A percentile compares a stretch with the other conserved stretches of the same genome.
Conservation (phyloP, 257 asterid genomes). For the Solanum stenotomum region DNA sequence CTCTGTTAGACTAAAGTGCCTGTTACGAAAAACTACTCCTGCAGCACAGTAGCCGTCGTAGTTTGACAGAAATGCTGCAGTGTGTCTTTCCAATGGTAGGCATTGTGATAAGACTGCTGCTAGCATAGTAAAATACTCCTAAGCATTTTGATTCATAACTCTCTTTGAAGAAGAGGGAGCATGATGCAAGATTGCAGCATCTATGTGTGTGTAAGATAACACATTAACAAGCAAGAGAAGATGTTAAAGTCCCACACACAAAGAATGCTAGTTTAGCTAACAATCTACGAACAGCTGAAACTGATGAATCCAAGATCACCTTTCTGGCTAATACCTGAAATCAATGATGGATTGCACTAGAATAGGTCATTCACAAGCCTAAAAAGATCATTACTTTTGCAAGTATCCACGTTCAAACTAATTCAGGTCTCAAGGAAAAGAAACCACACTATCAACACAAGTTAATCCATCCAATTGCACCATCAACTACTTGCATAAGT, state of each 20-base stretch:
- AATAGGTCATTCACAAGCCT: background rate
- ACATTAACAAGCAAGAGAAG: background rate
- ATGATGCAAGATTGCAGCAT: background rate
- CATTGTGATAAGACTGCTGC: background rate
- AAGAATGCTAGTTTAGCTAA: background rate
- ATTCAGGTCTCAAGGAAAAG: background rate
- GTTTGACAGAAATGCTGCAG: constrained; percentile 8
- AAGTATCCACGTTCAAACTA: background rate
- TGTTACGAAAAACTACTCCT: constrained; percentile 1
- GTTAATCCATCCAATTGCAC: background rate
- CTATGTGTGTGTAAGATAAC: background rate
- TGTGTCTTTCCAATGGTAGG: background rate
- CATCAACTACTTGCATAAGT: background rate
- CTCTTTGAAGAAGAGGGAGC: background rate
- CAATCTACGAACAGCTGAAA: background rate
- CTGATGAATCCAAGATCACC: background rate
- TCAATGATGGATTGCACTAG: background rate
- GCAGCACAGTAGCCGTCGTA: background rate
- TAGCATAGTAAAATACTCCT: background rate
- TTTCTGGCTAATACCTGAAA: background rate
- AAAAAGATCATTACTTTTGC: background rate
- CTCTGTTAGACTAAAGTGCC: constrained; percentile 1
- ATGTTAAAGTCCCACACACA: background rate
- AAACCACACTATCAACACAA: background rate
- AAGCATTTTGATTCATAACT: background rate